Base-by-base conservation (phyloP, 257 asterid species). In the Nicotiana tabacum region DNA sequence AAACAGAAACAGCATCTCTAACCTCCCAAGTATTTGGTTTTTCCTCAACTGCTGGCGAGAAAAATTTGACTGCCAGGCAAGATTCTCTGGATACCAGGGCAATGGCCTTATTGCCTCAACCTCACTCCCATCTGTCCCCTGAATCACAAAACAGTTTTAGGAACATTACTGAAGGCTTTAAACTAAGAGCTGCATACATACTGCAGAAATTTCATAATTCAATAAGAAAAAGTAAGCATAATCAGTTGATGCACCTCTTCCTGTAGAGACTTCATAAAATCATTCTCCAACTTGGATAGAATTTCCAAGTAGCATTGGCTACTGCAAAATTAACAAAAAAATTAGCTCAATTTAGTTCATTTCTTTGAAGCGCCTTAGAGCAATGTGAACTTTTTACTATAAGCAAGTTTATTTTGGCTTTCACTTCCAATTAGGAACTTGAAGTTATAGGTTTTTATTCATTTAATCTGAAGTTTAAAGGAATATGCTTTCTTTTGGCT, bases 51-150 rank as follows among this genome's bases (percentile, higher is more conserved):
- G 92, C 83, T 90, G 94, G 87, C 99, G 85, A 78, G 99, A 96
- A 89, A 90, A 96, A 87, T 91, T 91, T 24, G 99, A 96, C 70
- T 96, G 98, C 98, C 99, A 96, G 88, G 98, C 98, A 51, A 94
- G 95, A 86, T 96, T 92, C 58, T 93, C 92, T 0, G 98, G 99
- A 88, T 96, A 96, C 99, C 99, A 96, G 55, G 94, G 96, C 82
- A 96, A 87, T 51, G 97, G 97, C 83, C 85, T 91, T 68, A 96
- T 89, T 82, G 98, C 93, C 77, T 86, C 97, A 85, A 92, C 90
- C 85, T 89, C 97, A 87, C 76, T 84, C 83, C 97, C 98, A 89
- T 93, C 91, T 24, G 84, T 55, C 80, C 89, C 93, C 99, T 96
- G 82, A 81, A 84, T 30, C 16, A 84, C 89, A 80, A 78, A 51